Evolutionary conservation across 768 basidiomycete genomes (phyloP).

Genomic region (Rubroboletus satanas): DNA sequence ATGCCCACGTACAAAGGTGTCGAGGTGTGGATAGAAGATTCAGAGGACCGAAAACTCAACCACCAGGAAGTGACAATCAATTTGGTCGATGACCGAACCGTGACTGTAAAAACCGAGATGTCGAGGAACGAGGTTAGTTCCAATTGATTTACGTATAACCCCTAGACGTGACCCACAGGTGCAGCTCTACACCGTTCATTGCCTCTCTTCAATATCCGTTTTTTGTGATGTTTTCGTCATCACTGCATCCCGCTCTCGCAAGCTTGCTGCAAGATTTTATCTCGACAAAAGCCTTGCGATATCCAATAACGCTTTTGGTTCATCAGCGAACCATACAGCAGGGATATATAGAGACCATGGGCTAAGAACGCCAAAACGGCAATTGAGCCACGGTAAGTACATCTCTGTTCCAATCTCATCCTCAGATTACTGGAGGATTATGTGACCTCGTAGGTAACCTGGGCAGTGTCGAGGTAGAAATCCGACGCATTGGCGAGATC

Average conservation of each 20-base stretch:
- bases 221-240: conserved; percentile 17
- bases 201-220: conserved; percentile 11
- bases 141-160: not conserved
- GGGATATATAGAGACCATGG: not conserved
- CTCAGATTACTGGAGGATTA: not conserved
- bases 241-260: not conserved
- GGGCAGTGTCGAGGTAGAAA: conserved; percentile 10
- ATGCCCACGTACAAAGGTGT: conserved; percentile 16
- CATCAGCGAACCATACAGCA: conserved; percentile 3
- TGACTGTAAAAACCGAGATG: conserved; percentile 10
- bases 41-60: conserved; percentile 3
- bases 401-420: not conserved
- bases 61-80: conserved; percentile 2
- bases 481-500: conserved; percentile 15
- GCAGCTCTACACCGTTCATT: conserved; percentile 17
- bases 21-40: conserved; percentile 19
- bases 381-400: not conserved
- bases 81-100: conserved; percentile 10
- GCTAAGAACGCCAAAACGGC: conserved; percentile 8
- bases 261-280: conserved; percentile 11
- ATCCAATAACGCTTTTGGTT: not conserved
- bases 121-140: conserved; percentile 9
- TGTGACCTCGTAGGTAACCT: conserved; percentile 4
- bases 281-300: conserved; percentile 3
- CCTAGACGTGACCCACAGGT: not conserved